Base-by-base conservation (phyloP, 768 basidiomycete species). In the Cystobasidium onofrii region DNA sequence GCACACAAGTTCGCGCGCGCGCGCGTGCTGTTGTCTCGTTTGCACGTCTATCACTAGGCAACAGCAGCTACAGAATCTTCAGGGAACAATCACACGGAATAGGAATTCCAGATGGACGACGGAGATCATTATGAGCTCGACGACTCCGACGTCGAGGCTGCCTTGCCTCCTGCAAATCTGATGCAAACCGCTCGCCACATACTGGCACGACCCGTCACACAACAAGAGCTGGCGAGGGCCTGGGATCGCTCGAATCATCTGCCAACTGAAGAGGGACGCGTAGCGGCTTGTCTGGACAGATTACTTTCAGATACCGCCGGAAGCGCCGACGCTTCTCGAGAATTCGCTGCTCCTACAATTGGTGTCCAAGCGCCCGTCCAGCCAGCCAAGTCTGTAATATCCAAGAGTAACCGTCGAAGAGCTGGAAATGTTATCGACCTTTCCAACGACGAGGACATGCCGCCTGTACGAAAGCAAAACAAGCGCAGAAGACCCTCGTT, bases 161-260 rank as follows among this genome's bases (percentile, higher is more conserved):
- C 43, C n/a, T 3, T 39, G 36, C 69, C 69, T 1, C 69, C 69
- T 9, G 33, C 10, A 4, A 52, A 60, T 43, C 69, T 71, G 23
- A 27, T 71, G 33, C 69, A 60, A 25, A 55, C 54, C 7, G 69
- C 69, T 13, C 29, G 69, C 15, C 54, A 71, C 4, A 57, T 71
- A 13, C 36, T 60, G 9, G 46, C 27, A 46, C 9, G 69, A 29
- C 69, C 52, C 52, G 27, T 71, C 10, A 39, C 69, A n/a, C 52
- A 27, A 36, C 29, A 71, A 29, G 69, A 71, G 23, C 33, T 71
- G 29, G 3, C 36, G 13, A 46, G 55, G 10, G 69, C 69, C 6
- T 71, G 69, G 69, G 69, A 71, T 27, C 25, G 25, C 27, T 36
- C 39, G 10, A 46, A 41, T 20, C 63, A 64, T 34, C 34, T 46